Evolutionary conservation across 1,139 yeast genomes (phyloP).

Genomic region (Yamadazyma sp.): DNA sequence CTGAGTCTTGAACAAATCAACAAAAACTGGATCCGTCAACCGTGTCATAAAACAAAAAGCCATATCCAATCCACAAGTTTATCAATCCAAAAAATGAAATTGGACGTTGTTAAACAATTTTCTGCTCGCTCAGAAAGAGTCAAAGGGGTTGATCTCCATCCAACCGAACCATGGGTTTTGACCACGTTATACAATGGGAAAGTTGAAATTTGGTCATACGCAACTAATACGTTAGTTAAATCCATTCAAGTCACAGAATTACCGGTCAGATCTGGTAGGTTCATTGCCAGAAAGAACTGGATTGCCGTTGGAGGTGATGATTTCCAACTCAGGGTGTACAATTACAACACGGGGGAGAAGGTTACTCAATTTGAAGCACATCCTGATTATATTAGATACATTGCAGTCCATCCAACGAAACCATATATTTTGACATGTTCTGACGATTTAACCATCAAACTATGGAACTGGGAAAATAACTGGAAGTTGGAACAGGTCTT

Average conservation of each 20-base stretch:
- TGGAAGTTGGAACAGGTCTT: slow-evolving; percentile 91
- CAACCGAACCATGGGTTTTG: slow-evolving; percentile 94
- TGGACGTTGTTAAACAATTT: slow-evolving; percentile 67
- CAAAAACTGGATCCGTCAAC: slow-evolving; percentile 6
- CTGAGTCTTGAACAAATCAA: slow-evolving; percentile 7
- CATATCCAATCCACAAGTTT: background rate
- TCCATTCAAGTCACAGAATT: slow-evolving; percentile 82
- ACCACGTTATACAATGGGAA: slow-evolving; percentile 83
- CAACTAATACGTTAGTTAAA: slow-evolving; percentile 58
- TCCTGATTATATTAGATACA: slow-evolving; percentile 90
- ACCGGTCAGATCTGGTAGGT: slow-evolving; percentile 94
- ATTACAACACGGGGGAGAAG: slow-evolving; percentile 93
- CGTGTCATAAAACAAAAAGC: slow-evolving; percentile 3
- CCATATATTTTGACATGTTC: slow-evolving; percentile 87
- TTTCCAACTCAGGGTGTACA: slow-evolving; percentile 87
- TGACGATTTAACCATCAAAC: slow-evolving; percentile 86
- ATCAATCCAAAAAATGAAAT: slow-evolving; percentile 33
- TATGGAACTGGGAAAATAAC: slow-evolving; percentile 96
- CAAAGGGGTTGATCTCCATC: slow-evolving; percentile 97
- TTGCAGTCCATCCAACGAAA: slow-evolving; percentile 92
- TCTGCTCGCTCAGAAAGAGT: slow-evolving; percentile 92
- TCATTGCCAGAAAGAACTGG: slow-evolving; percentile 97
- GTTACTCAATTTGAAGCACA: slow-evolving; percentile 96
- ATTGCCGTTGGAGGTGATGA: slow-evolving; percentile 95
- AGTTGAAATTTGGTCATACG: slow-evolving; percentile 92